Base-by-base conservation (phyloP, 257 asterid genomes). In the Ilex aquifolium region DNA sequence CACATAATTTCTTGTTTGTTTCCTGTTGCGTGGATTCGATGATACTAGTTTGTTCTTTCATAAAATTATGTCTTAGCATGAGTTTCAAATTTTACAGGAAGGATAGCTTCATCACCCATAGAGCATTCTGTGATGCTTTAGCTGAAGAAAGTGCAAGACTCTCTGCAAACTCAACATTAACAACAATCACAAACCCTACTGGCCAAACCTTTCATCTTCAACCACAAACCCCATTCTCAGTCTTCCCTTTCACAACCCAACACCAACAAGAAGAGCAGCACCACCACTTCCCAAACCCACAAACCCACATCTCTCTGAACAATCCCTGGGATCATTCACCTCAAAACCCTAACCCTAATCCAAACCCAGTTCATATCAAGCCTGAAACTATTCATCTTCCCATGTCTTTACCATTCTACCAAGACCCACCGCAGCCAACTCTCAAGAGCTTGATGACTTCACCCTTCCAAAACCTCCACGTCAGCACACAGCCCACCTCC, bases 91-190 rank as follows among this genome's bases (percentile, higher is more conserved):
- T 12, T 32, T 39, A 21, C 87, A 90, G 97, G 80, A 90, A 88
- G 79, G 97, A 90, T 57, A 83, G 97, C 72, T 87, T 87, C 73
- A 78, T 87, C 27, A 90, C 94, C 11, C 97, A 90, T 60, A 85
- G 95, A 54, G 97, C 95, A 63, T 90, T 90, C 52, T 90, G 97
- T 69, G 97, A 90, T 66, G 95, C 97, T 6, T 75, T 90, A 62
- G 96, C 97, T 17, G 91, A 83, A 70, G 97, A 90, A 68, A 88
- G 91, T 74, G 93, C 96, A 0, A 79, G 97, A 56, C 82, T 90
- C 44, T 82, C 97, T 10, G 95, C 87, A 5, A 90, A 81, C 65
- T 69, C 94, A 9, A 59, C 76, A 52, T 60, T 78, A 5, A 15
- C 60, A 12, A 30, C 59, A 3, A 6, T 77, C 21, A 67, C 71